Base-by-base conservation (phyloP, 2,329 filamentous ascomycete species). In the Exophiala mesophila region DNA sequence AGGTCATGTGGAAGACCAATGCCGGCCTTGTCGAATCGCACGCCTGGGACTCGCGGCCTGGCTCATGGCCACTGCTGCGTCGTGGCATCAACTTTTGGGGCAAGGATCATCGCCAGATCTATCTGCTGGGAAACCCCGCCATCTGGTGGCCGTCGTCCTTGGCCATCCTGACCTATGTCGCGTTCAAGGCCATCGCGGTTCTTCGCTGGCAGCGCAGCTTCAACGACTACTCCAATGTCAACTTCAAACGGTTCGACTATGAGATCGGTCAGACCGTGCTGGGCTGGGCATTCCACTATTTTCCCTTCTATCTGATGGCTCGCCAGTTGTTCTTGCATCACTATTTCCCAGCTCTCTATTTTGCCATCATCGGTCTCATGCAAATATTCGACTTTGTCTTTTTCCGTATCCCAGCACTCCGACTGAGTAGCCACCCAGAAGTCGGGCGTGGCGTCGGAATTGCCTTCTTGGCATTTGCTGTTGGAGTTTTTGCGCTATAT, bases 21-120 rank as follows among this genome's bases (percentile, higher is more conserved):
- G 92, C 92, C 21, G 92, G 92, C 31, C 79, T 98, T 36, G 87
- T 92, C 18, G 92, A 98, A 59, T 95, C 89, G 13, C 92, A 98
- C 62, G 88, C 89, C 39, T 98, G 94, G 92, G 92, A 98, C 63
- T 97, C 92, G 34, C 85, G 92, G 33, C 92, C 92, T 21, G 79
- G 81, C 23, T 90, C 88, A 5, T 98, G 92, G 92, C 92, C 92
- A 16, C 78, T 94, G 44, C 79, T 98, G 39, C 80, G 80, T 55
- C 87, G 92, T 50, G 92, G 92, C 58, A 98, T 98, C 75, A 98
- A 98, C 72, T 98, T 98, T 75, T 98, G 92, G 92, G 88, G 90
- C 54, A 88, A 85, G 59, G 77, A 96, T 59, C 77, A 95, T 64
- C 87, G 88, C 48, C 92, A 98, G 64, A 88, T 98, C 56, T 98